These are phyloP conservation scores for Alisma plantagoaquatica DNA, from an alignment of 106 monocot genomes.

Conservation along the genomic window DNA sequence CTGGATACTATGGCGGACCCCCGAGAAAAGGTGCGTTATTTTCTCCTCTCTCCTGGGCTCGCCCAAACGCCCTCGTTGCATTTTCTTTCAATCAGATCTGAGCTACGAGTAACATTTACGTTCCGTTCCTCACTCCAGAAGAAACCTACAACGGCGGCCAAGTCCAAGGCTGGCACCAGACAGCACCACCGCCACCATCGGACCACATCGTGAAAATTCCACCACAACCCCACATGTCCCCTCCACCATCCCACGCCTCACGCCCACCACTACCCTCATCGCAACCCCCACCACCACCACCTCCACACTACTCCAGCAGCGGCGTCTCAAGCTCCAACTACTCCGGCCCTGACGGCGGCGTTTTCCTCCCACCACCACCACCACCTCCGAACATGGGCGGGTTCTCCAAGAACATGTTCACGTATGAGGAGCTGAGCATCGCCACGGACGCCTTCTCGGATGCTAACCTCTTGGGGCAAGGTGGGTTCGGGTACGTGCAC, in stretches of 20 bases:
- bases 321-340: background rate
- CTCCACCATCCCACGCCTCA: slow-evolving; percentile 7
- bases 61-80: background rate
- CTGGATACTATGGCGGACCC: background rate
- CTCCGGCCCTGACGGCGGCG: slow-evolving; percentile 1
- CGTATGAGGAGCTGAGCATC: slow-evolving; percentile 5
- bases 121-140: background rate
- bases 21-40: background rate
- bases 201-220: slow-evolving; percentile 37
- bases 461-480: slow-evolving; percentile 14
- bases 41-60: background rate
- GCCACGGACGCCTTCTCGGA: slow-evolving; percentile 12
- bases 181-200: slow-evolving; percentile 14
- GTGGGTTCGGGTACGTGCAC: slow-evolving; percentile 59
- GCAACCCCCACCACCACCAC: slow-evolving; percentile 15
- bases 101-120: background rate
- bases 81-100: background rate
- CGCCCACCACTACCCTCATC: slow-evolving; percentile 3
- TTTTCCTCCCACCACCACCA: background rate
- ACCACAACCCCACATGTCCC: slow-evolving; percentile 9
- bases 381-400: background rate
- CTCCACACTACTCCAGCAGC: slow-evolving; percentile 4
- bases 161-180: slow-evolving; percentile 34
- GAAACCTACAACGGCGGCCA: slow-evolving; percentile 17
- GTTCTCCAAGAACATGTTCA: slow-evolving; percentile 7